phyloP scores from a whole-genome alignment of 2,329 filamentous ascomycete species.

The Ophiostoma ips region DNA sequence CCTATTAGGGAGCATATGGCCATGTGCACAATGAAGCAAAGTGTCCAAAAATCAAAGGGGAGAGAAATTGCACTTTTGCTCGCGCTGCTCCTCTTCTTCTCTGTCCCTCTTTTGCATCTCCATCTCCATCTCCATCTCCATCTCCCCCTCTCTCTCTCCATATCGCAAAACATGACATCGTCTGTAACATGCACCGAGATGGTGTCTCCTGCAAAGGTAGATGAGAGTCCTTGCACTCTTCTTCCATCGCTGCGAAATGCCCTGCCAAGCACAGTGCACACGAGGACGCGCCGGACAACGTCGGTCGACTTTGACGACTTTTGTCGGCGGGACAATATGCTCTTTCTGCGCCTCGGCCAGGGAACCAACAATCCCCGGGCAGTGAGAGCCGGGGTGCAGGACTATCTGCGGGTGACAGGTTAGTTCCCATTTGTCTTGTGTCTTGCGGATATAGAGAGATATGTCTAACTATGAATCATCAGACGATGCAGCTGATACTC shows the following conservation, averaged over 20 bases:
- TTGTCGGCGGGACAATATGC: background rate
- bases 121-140: background rate
- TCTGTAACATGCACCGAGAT: background rate
- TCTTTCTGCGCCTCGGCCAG: slow-evolving; percentile 4
- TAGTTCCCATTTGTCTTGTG: too few relatives aligned
- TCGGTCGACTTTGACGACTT: background rate
- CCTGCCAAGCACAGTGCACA: too few relatives aligned
- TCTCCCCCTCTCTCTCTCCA: background rate
- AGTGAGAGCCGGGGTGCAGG: background rate
- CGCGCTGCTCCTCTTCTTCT: background rate
- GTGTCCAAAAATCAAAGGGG: background rate
- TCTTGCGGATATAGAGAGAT: too few relatives aligned
- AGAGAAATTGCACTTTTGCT: background rate
- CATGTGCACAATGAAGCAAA: background rate
- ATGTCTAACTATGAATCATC: too few relatives aligned
- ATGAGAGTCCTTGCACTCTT: background rate
- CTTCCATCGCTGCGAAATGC: slow-evolving; percentile 1
- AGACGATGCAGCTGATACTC: too few relatives aligned
- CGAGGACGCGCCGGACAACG: background rate
- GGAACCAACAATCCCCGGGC: background rate
- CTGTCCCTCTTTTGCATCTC: background rate
- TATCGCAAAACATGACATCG: background rate
- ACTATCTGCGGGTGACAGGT: background rate
- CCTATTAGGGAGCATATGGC: background rate
- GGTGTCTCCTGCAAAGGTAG: background rate